A percentile compares a stretch with the other conserved stretches of the same genome.
These are phyloP conservation scores for Tremella fuciformis DNA, from an alignment of 768 basidiomycete genomes.

Conservation along the genomic window DNA sequence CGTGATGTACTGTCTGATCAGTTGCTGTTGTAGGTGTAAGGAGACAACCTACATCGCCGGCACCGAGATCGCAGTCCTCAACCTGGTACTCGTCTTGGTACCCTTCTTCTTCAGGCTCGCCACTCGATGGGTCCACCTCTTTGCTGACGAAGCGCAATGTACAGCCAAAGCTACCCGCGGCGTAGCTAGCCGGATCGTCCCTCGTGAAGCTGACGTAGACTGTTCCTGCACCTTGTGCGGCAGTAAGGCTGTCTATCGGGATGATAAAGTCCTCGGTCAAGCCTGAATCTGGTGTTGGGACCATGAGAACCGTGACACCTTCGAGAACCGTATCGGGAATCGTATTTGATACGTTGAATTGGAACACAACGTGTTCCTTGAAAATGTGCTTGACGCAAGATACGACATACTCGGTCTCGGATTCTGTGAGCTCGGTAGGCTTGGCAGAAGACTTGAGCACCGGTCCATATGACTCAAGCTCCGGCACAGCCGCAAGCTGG, in stretches of 20 bases:
- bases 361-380: constrained; percentile 93
- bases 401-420: constrained; percentile 96
- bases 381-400: constrained; percentile 95
- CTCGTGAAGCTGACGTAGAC: constrained; percentile 94
- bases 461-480: constrained; percentile 78
- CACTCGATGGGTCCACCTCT: constrained; percentile 91
- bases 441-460: constrained; percentile 81
- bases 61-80: constrained; percentile 91
- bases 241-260: constrained; percentile 67
- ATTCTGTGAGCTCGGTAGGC: constrained; percentile 82
- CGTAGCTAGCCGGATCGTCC: constrained; percentile 70
- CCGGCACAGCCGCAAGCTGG: constrained; percentile 81
- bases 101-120: constrained; percentile 95
- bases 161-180: constrained; percentile 80
- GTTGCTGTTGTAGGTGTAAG: background rate
- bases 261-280: constrained; percentile 95
- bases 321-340: constrained; percentile 92
- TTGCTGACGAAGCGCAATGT: constrained; percentile 93
- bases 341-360: constrained; percentile 98
- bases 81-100: constrained; percentile 98
- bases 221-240: constrained; percentile 71
- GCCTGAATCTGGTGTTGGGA: constrained; percentile 67
- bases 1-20: constrained; percentile 65
- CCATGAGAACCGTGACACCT: constrained; percentile 90
- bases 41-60: constrained; percentile 62